Conservation (phyloP, 306 rosid genomes). For the Prunus salicina region DNA sequence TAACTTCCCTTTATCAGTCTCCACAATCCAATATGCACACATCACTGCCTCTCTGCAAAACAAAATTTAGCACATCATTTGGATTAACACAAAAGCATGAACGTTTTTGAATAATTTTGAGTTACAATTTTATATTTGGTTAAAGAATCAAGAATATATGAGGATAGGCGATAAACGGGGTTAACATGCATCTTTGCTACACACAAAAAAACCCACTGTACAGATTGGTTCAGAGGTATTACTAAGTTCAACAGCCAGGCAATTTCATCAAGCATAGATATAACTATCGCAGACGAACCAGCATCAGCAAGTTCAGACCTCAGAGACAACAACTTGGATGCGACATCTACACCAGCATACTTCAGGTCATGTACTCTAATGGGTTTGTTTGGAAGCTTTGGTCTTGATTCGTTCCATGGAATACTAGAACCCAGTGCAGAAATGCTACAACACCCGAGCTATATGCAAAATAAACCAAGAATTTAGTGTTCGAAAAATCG, state of each 20-base stretch:
- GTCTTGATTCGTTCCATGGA: slow-evolving; percentile 70
- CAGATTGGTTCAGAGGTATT: slow-evolving; percentile 11
- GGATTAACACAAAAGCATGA: slow-evolving; percentile 15
- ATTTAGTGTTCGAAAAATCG: too few species aligned
- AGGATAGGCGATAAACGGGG: slow-evolving; percentile 4
- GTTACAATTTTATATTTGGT: background rate
- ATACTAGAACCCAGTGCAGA: background rate
- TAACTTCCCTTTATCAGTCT: slow-evolving; percentile 66
- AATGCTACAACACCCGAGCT: too few species aligned
- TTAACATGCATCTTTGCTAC: slow-evolving; percentile 2
- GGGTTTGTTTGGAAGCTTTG: slow-evolving; percentile 57
- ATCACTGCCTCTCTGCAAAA: slow-evolving; percentile 86
- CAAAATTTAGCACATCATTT: slow-evolving; percentile 15
- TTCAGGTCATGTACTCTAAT: slow-evolving; percentile 71
- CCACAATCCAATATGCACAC: slow-evolving; percentile 91
- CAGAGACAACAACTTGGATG: slow-evolving; percentile 66
- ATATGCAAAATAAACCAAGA: background rate
- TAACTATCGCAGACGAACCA: slow-evolving; percentile 75
- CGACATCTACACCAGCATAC: slow-evolving; percentile 86
- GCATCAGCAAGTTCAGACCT: slow-evolving; percentile 66
- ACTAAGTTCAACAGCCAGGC: slow-evolving; percentile 53
- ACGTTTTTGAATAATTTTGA: background rate
- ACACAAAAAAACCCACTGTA: background rate
- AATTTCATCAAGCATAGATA: slow-evolving; percentile 94
- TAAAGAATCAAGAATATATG: slow-evolving; percentile 6